These are phyloP conservation scores for Sanguinoderma infundibulare DNA, from an alignment of 1,284 basidiomycete genomes.

Conservation along the genomic window DNA sequence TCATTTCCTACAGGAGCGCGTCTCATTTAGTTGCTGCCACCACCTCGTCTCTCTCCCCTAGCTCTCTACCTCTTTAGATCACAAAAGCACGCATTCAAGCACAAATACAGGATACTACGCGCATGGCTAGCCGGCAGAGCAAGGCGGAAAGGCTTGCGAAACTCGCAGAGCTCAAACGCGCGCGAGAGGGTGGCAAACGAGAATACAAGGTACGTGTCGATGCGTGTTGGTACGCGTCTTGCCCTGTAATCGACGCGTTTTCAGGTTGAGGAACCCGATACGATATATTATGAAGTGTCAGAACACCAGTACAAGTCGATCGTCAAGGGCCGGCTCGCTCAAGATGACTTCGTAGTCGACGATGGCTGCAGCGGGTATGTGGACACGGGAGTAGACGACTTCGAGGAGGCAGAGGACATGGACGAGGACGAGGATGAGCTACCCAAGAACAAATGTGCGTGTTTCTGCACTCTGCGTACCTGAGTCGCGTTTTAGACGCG, in stretches of 20 bases:
- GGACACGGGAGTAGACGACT: slow-evolving; percentile 97
- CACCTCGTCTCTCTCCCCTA: background rate
- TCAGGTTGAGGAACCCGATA: slow-evolving; percentile 60
- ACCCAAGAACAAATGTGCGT: slow-evolving; percentile 44
- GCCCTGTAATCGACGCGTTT: slow-evolving; percentile 4
- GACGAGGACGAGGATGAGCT: slow-evolving; percentile 43
- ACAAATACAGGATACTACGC: background rate
- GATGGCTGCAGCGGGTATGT: slow-evolving; percentile 93
- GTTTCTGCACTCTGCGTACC: background rate
- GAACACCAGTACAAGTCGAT: slow-evolving; percentile 92
- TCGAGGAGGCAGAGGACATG: slow-evolving; percentile 60
- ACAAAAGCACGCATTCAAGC: background rate
- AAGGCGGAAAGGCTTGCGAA: slow-evolving; percentile 36
- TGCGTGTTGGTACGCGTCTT: slow-evolving; percentile 1
- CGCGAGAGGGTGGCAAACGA: slow-evolving; percentile 41
- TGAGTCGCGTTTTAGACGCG: background rate
- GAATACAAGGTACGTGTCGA: slow-evolving; percentile 38
- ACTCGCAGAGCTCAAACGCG: slow-evolving; percentile 40
- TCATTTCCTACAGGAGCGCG: slow-evolving; percentile 43
- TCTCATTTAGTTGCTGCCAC: slow-evolving; percentile 11
- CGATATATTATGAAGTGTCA: slow-evolving; percentile 91
- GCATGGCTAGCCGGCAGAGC: slow-evolving; percentile 30
- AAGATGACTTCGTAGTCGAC: slow-evolving; percentile 95
- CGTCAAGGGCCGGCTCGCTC: slow-evolving; percentile 84
- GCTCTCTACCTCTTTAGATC: background rate